Evolutionary conservation across 805 yeast genomes (phyloP), one percentile per base, ranked within the genome.

Genomic region (Cyberlindnera euphorbiae): DNA sequence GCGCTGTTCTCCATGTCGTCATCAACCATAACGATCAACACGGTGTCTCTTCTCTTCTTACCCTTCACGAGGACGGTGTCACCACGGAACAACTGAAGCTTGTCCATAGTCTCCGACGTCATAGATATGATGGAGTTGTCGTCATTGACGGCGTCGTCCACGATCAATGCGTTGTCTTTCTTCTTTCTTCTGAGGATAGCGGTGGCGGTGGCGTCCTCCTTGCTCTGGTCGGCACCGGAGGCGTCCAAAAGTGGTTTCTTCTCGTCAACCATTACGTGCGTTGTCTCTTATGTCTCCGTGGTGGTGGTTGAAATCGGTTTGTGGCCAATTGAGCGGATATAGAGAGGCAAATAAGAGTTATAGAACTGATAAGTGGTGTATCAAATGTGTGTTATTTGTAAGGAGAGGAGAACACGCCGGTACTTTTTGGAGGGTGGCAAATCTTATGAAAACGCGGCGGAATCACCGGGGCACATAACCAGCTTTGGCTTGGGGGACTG

Each of bases 41-140:
- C 97, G 17, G 99, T 93, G 58, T 93, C 98, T 62, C 83, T 89
- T 69, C 98, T 80, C 77, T 87, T 93, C 72, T 93, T 93, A 56
- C 99, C 99, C 67, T 89, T 90, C 50, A 93, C 96, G 43, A 88
- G 70, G 15, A 93, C 97, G 24, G 97, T 93, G 59, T 93, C 99
- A 52, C 99, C 99, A 46, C 97, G 79, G 76, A 93, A 93, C 60
- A 93, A 73, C 63, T 93, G 95, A 43, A 93, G 71, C 55, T 82
- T 72, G 58, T 93, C 98, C 95, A 93, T 86, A 13, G 97, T 93
- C 62, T 82, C 82, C 13, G 96, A 84, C 24, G 94, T 82, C 82
- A 93, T 85, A 34, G 97, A 83, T 60, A 93, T 85, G 47, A 90
- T 94, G 19, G 97, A 88, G 66, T 93, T 93, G 63, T 93, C 99